These are phyloP conservation scores for Clonostachys byssicola DNA, from an alignment of 2,329 filamentous ascomycete species.

Conservation along the genomic window DNA sequence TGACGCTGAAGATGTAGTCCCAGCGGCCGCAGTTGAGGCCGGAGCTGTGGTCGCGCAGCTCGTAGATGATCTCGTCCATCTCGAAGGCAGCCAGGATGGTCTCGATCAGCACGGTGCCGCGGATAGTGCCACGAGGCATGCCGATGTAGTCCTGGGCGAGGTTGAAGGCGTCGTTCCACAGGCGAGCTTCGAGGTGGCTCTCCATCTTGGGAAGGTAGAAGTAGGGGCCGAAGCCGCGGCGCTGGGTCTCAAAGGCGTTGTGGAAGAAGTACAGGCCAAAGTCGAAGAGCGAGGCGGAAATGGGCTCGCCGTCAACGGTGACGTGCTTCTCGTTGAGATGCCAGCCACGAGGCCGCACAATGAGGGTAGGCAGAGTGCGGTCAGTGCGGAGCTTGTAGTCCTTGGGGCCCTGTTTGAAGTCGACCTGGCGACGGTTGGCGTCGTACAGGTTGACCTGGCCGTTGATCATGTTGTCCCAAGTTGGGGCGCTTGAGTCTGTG, in stretches of 20 bases:
- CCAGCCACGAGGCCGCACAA: constrained; percentile 93
- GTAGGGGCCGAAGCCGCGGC: constrained; percentile 84
- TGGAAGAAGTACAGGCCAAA: constrained; percentile 99
- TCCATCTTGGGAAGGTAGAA: constrained; percentile 99
- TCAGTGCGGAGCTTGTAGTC: constrained; percentile 97
- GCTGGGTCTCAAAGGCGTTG: constrained; percentile 86
- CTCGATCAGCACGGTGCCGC: constrained; percentile 94
- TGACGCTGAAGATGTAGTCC: constrained; percentile 99
- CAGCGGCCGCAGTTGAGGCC: constrained; percentile 97
- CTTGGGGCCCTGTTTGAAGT: constrained; percentile 93
- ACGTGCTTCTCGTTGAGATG: constrained; percentile 98
- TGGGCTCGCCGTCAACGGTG: constrained; percentile 90
- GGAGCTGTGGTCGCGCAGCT: constrained; percentile 92
- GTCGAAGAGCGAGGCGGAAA: constrained; percentile 90
- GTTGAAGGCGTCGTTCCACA: constrained; percentile 99
- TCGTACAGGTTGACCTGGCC: constrained; percentile 98
- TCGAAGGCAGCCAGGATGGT: constrained; percentile 97
- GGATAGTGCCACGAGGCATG: constrained; percentile 86
- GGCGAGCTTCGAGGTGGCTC: constrained; percentile 90
- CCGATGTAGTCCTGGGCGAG: constrained; percentile 89
- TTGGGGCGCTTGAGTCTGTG: constrained; percentile 81
- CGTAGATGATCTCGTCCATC: constrained; percentile 99
- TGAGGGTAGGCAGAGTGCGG: constrained; percentile 79
- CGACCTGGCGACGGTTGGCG: constrained; percentile 86
- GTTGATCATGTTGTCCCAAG: constrained; percentile 99